These are phyloP conservation scores for Rhodamnia argentea DNA, from an alignment of 345 rosid genomes.

Conservation along the genomic window DNA sequence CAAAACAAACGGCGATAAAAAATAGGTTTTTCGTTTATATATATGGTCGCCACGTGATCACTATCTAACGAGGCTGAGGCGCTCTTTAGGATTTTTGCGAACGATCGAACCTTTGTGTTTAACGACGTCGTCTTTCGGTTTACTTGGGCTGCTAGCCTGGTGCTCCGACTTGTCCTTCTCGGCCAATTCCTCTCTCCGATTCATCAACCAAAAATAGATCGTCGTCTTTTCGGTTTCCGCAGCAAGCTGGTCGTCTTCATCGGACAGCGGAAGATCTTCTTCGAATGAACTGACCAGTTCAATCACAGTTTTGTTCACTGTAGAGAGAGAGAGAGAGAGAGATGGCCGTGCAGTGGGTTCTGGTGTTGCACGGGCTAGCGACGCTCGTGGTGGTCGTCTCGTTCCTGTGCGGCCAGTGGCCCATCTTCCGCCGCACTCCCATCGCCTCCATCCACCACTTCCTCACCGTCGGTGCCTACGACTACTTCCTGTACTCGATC, in stretches of 20 bases:
- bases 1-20: no score
- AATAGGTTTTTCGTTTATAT: no score
- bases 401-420: constrained; percentile 97
- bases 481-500: constrained; percentile 49
- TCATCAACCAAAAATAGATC: background rate
- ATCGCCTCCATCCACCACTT: constrained; percentile 60
- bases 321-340: background rate
- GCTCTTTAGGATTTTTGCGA: background rate
- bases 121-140: background rate
- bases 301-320: background rate
- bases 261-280: background rate
- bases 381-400: constrained; percentile 58
- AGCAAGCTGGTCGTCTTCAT: background rate
- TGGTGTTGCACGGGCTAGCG: constrained; percentile 55
- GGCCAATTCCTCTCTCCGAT: background rate
- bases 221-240: background rate
- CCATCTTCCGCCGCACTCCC: constrained; percentile 76
- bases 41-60: no score
- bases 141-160: background rate
- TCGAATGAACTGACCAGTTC: background rate
- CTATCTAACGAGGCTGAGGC: background rate
- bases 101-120: background rate
- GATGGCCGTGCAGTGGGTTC: constrained; percentile 69
- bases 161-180: background rate
- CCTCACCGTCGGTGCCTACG: constrained; percentile 84